A percentile compares a stretch with the other conserved stretches of the same genome.
Evolutionary conservation across 208 protist species (phyloP).

Genomic region (Trypanosoma conorhini): DNA sequence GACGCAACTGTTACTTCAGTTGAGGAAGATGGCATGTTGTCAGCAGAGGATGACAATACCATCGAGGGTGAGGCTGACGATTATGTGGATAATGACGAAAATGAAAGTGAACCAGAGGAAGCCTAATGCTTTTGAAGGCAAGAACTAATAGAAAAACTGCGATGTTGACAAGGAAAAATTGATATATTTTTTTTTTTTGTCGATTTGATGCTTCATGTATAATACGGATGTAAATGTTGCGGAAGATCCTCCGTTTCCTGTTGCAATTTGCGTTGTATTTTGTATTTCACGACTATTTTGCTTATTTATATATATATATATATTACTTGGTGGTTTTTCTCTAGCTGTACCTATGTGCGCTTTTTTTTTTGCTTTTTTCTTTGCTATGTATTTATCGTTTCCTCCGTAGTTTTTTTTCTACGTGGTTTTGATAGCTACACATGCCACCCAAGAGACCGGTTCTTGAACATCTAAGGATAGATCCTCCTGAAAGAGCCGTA

Average conservation of each 20-base stretch:
- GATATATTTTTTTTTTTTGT: slow-evolving; percentile 13
- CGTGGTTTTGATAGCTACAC: slow-evolving; percentile 10
- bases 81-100: slow-evolving; percentile 13
- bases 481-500: slow-evolving; percentile 62
- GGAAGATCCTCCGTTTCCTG: neutral
- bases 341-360: no score
- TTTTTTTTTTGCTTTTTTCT: slow-evolving; percentile 15
- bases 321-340: neutral
- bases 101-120: slow-evolving; percentile 21
- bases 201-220: slow-evolving; percentile 9
- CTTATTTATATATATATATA: neutral
- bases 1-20: neutral
- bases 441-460: slow-evolving; percentile 87
- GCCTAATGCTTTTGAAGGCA: neutral
- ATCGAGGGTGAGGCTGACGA: slow-evolving; percentile 7
- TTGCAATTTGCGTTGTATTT: slow-evolving; percentile 4
- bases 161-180: slow-evolving; percentile 3
- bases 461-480: slow-evolving; percentile 65
- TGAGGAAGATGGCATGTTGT: neutral
- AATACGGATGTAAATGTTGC: slow-evolving; percentile 6
- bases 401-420: slow-evolving; percentile 9
- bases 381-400: slow-evolving; percentile 14
- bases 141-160: neutral
- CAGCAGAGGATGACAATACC: neutral
- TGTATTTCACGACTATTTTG: slow-evolving; percentile 30